Conservation (phyloP, 345 rosid species). For the Garcia nutans region DNA sequence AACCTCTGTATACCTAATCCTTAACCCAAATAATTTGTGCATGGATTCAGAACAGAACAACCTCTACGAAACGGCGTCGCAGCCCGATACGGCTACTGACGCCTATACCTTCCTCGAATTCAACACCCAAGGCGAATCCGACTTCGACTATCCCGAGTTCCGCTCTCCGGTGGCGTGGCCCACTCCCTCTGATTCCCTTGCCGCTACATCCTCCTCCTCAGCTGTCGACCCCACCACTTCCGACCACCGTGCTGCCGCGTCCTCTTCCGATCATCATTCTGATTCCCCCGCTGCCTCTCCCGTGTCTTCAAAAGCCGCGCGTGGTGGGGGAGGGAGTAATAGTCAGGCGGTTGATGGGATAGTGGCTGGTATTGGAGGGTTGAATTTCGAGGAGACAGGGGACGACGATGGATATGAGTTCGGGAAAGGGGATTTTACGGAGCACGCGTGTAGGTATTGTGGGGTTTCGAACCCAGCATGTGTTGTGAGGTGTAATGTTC, state of each 20-base stretch:
- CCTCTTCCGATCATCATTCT: constrained; percentile 31
- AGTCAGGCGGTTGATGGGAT: constrained; percentile 62
- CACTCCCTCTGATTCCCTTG: constrained; percentile 82
- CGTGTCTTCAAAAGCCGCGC: constrained; percentile 51
- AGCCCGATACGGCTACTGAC: constrained; percentile 81
- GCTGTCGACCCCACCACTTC: constrained; percentile 21
- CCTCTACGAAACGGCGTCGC: constrained; percentile 90
- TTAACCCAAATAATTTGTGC: neutral
- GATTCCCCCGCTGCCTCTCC: constrained; percentile 51
- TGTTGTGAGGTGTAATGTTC: constrained; percentile 94
- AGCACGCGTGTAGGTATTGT: constrained; percentile 94
- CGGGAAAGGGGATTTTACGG: constrained; percentile 78
- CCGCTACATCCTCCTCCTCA: constrained; percentile 39
- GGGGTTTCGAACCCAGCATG: constrained; percentile 98
- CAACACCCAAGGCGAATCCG: constrained; percentile 96
- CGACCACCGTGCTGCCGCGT: constrained; percentile 47
- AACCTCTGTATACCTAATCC: constrained; percentile 27
- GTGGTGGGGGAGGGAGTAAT: constrained; percentile 23
- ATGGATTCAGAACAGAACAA: constrained; percentile 80
- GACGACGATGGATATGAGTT: constrained; percentile 76
- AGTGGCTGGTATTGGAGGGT: constrained; percentile 68
- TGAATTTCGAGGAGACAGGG: constrained; percentile 93
- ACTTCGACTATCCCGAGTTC: constrained; percentile 93
- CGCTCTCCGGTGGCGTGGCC: constrained; percentile 83
- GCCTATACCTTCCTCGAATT: constrained; percentile 95